Evolutionary conservation across 805 yeast genomes (phyloP), one percentile per base, ranked within the genome.

Genomic region (Priceomyces fermenticarens): DNA sequence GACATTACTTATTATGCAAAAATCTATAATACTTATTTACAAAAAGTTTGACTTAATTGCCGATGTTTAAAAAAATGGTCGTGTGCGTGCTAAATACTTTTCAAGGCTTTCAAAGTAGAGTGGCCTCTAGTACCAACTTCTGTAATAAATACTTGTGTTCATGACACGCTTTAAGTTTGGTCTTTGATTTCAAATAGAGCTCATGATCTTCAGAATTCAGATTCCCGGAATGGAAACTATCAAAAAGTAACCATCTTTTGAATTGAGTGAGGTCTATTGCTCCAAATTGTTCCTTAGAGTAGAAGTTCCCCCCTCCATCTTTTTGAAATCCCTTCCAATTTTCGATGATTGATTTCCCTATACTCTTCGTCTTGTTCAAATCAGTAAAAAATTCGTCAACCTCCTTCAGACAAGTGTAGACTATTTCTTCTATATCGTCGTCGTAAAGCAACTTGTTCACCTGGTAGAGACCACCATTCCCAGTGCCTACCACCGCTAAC

Each of bases 401-500:
- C 32, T 47, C 60, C 16, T 48, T 46, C 16, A 37, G 38, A 39
- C 60, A 55, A 12, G 36, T 40, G 3, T 26, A 40, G 3, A 56
- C 31, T 11, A 46, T 37, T 0, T 39, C 44, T 32, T 45, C 47
- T 9, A 41, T 30, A 4, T 47, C 53, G 30, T 50, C 48, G 29
- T 45, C 48, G 10, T 40, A 20, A 16, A 40, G 47, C 10, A 52
- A 13, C 23, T 44, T 40, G 32, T 45, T 42, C 3, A 54, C 16
- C 4, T 20, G 28, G 35, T 58, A 58, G 3, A 62, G 42, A 3
- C 57, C 67, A 11, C 68, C 68, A 39, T 50, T 47, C 7, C 53
- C 54, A 1, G 67, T 62, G 11, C 67, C 68, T 16, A 62, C 28
- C 1, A 60, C 14, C 0, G 52, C 56, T 10, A 46, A 33, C 2